Conservation (phyloP, 2,329 filamentous ascomycete species). For the Fusarium haematococcum region DNA sequence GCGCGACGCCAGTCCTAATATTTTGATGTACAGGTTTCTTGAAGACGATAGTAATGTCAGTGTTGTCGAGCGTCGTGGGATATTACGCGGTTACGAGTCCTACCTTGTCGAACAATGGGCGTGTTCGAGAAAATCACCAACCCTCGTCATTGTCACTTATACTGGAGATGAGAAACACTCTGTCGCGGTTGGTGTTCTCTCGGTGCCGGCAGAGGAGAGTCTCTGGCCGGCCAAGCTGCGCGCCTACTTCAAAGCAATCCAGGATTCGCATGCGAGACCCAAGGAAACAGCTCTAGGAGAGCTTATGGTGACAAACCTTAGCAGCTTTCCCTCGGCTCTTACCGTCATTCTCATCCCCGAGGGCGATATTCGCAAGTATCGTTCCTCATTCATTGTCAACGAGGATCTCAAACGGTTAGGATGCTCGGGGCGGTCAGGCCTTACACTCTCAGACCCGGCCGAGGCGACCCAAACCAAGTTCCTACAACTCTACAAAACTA, state of each 20-base stretch:
- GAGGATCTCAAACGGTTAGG: conserved; percentile 92
- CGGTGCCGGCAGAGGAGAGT: conserved; percentile 82
- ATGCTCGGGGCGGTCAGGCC: conserved; percentile 88
- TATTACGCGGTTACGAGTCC: conserved; percentile 86
- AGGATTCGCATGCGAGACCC: conserved; percentile 85
- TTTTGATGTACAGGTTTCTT: conserved; percentile 69
- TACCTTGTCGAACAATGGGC: conserved; percentile 99
- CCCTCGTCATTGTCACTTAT: conserved; percentile 91
- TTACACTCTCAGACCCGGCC: conserved; percentile 83
- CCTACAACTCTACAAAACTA: conserved; percentile 87
- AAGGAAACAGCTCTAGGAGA: conserved; percentile 86
- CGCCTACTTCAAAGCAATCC: conserved; percentile 87
- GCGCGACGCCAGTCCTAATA: conserved; percentile 17
- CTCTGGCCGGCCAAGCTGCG: conserved; percentile 83
- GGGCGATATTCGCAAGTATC: conserved; percentile 83
- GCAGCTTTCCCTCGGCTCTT: conserved; percentile 89
- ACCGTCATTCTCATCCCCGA: conserved; percentile 92
- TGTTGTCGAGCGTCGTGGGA: conserved; percentile 77
- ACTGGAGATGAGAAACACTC: conserved; percentile 86
- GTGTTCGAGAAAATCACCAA: conserved; percentile 89
- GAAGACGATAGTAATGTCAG: conserved; percentile 84
- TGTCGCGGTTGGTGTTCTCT: conserved; percentile 83
- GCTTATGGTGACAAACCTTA: conserved; percentile 94
- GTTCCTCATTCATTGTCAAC: conserved; percentile 90
- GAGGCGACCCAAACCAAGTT: conserved; percentile 91